phyloP scores from a whole-genome alignment of 805 yeast genomes.

The Kluyveromyces lactis region DNA sequence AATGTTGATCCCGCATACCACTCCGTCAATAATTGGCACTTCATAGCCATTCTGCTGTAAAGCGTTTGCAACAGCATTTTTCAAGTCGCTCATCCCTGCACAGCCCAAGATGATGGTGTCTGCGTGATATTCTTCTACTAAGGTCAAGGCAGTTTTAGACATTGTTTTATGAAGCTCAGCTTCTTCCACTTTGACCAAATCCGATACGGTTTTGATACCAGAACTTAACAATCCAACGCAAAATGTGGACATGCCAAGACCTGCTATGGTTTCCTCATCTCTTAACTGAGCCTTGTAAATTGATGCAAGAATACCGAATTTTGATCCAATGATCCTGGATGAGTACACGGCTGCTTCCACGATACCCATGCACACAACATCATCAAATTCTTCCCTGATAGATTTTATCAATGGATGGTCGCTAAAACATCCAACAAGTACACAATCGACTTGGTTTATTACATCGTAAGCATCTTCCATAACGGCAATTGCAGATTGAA shows the following conservation, averaged over 20 bases:
- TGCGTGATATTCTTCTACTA: slow-evolving; percentile 25
- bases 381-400: slow-evolving; percentile 29
- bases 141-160: slow-evolving; percentile 17
- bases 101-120: slow-evolving; percentile 27
- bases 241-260: slow-evolving; percentile 23
- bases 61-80: slow-evolving; percentile 17
- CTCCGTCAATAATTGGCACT: slow-evolving; percentile 24
- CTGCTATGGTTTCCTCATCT: slow-evolving; percentile 26
- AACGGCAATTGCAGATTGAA: slow-evolving; percentile 26
- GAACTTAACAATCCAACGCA: slow-evolving; percentile 31
- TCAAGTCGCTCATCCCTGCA: slow-evolving; percentile 29
- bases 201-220: slow-evolving; percentile 19
- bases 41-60: slow-evolving; percentile 9
- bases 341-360: slow-evolving; percentile 30
- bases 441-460: slow-evolving; percentile 24
- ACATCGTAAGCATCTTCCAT: slow-evolving; percentile 26
- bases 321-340: slow-evolving; percentile 27
- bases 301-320: slow-evolving; percentile 29
- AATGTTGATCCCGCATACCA: slow-evolving; percentile 20
- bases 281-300: slow-evolving; percentile 26
- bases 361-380: slow-evolving; percentile 27
- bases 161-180: slow-evolving; percentile 28
- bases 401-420: slow-evolving; percentile 31
- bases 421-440: slow-evolving; percentile 30
- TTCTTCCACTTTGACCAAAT: slow-evolving; percentile 1